Evolutionary conservation across 2,329 filamentous ascomycete genomes (phyloP).

Genomic region (Aaosphaeria pasadenensis): DNA sequence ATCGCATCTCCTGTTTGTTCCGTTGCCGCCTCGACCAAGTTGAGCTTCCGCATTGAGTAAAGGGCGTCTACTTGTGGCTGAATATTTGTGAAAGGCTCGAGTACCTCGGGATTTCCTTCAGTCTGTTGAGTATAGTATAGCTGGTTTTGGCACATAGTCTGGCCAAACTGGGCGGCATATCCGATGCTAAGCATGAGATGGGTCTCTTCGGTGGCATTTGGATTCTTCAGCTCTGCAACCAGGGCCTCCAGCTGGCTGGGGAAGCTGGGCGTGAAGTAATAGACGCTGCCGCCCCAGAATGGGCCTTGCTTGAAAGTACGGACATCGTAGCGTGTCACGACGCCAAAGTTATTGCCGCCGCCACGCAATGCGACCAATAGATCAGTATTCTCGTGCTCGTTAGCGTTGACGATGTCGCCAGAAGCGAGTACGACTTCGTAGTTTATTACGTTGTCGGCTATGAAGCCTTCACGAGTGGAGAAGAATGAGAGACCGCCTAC

Average conservation of each 20-base stretch:
- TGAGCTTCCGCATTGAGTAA: too few species aligned
- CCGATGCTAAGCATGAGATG: not conserved
- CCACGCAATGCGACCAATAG: slow-evolving; percentile 41
- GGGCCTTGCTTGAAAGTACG: slow-evolving; percentile 7
- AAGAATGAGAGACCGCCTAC: slow-evolving; percentile 18
- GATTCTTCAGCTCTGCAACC: not conserved
- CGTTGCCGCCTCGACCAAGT: too few species aligned
- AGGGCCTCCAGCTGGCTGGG: not conserved
- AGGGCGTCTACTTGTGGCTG: not conserved
- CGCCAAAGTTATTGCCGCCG: slow-evolving; percentile 14
- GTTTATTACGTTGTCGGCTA: slow-evolving; percentile 2
- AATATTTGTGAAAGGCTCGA: not conserved
- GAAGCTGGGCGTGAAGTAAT: slow-evolving; percentile 4
- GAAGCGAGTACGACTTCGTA: slow-evolving; percentile 44
- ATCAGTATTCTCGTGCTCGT: slow-evolving; percentile 30
- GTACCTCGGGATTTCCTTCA: not conserved
- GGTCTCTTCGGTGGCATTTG: not conserved
- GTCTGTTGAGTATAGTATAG: not conserved
- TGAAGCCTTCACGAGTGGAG: slow-evolving; percentile 8
- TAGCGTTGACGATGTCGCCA: slow-evolving; percentile 39
- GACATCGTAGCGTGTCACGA: slow-evolving; percentile 14
- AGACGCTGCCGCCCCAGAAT: slow-evolving; percentile 18
- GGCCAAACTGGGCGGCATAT: not conserved
- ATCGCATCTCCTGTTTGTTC: too few species aligned
- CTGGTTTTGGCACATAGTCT: not conserved